These are phyloP conservation scores for Vaccinium darrowii DNA, from an alignment of 148 eudicot species.

Conservation along the genomic window DNA sequence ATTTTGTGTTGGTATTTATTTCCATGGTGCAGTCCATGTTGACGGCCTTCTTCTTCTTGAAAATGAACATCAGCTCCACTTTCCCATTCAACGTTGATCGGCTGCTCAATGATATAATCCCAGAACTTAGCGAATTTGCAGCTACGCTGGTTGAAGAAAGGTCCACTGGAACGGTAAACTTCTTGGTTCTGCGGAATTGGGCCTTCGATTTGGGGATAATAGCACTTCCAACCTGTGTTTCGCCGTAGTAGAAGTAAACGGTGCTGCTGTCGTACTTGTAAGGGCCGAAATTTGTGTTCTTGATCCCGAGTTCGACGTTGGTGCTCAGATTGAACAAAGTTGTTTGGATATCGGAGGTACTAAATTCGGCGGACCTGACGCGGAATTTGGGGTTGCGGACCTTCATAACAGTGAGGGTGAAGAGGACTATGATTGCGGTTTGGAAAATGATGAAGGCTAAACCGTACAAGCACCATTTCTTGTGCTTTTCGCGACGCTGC, in stretches of 20 bases:
- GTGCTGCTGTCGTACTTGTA: conserved; percentile 10
- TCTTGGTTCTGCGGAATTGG: conserved; percentile 7
- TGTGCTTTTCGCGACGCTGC: conserved; percentile 19
- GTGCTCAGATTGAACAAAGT: background rate
- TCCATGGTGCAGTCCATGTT: conserved; percentile 4
- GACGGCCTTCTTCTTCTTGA: background rate
- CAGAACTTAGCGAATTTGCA: background rate
- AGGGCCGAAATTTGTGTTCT: conserved; percentile 19
- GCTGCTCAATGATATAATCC: background rate
- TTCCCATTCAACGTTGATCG: background rate
- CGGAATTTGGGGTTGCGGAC: conserved; percentile 21
- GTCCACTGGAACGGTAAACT: background rate
- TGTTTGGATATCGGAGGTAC: background rate
- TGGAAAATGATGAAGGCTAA: conserved; percentile 13
- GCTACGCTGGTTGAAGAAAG: background rate
- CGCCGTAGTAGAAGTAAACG: conserved; percentile 10
- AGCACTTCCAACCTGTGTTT: background rate
- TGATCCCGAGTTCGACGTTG: conserved; percentile 11
- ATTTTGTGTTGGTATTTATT: background rate
- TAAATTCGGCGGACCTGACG: conserved; percentile 2
- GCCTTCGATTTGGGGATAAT: background rate
- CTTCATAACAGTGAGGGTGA: conserved; percentile 19
- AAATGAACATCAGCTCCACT: background rate
- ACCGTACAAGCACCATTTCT: background rate
- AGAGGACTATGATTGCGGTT: background rate